Conservation (phyloP, 495 filamentous ascomycete species). For the Annulohypoxylon nitens region DNA sequence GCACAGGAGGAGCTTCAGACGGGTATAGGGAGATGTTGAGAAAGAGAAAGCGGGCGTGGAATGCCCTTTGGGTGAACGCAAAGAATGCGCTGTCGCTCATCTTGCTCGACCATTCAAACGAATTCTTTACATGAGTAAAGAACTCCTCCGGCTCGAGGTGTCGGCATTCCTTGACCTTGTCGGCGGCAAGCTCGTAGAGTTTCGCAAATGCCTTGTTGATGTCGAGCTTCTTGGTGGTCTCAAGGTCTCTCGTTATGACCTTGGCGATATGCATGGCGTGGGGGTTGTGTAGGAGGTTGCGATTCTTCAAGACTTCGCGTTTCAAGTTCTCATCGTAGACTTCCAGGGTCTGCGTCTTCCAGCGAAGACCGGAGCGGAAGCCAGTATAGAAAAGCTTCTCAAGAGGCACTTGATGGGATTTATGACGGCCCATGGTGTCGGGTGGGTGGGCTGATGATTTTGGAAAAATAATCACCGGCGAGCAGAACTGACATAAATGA, state of each 20-base stretch:
- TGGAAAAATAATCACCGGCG: neutral
- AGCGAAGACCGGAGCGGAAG: conserved; percentile 21
- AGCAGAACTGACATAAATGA: neutral
- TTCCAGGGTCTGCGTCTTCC: conserved; percentile 27
- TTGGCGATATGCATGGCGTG: conserved; percentile 34
- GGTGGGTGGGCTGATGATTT: neutral
- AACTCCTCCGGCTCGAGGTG: conserved; percentile 15
- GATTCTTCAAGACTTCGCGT: neutral
- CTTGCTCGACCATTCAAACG: conserved; percentile 16
- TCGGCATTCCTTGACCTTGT: conserved; percentile 22
- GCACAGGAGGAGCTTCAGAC: neutral
- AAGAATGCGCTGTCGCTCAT: conserved; percentile 36
- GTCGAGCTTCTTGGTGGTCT: neutral
- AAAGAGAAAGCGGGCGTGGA: conserved; percentile 39
- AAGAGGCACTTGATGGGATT: neutral
- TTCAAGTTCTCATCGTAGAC: neutral
- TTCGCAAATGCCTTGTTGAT: conserved; percentile 22
- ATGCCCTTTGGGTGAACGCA: conserved; percentile 45
- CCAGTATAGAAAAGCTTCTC: neutral
- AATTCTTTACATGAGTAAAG: conserved; percentile 39
- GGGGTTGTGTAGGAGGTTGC: conserved; percentile 30
- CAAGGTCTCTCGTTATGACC: conserved; percentile 1
- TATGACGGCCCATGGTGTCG: neutral
- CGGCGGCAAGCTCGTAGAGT: conserved; percentile 32
- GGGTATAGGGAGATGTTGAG: neutral